Conservation (phyloP, 805 yeast genomes). For the Yamadazyma endophytica region DNA sequence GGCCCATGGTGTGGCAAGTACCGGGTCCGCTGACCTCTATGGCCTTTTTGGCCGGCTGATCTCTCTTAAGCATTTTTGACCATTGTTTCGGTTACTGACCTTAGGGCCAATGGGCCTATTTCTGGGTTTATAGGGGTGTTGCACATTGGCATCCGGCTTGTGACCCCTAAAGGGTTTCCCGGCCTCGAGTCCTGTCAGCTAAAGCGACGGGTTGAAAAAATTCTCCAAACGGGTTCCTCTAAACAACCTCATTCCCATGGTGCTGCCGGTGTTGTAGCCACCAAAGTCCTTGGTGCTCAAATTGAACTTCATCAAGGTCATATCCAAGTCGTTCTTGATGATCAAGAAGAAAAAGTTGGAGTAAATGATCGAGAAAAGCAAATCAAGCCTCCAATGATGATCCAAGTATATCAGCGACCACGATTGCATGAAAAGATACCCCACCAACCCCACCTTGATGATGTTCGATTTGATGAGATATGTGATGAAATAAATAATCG, state of each 20-base stretch:
- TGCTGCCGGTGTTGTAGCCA: conserved; percentile 37
- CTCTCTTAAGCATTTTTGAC: no score
- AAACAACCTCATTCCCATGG: conserved; percentile 67
- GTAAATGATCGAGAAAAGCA: conserved; percentile 53
- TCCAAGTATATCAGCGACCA: conserved; percentile 74
- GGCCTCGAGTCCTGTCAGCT: no score
- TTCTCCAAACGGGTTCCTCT: conserved; percentile 42
- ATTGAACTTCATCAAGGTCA: conserved; percentile 29
- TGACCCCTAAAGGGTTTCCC: no score
- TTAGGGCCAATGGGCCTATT: no score
- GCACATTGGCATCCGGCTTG: no score
- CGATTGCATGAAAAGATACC: conserved; percentile 57
- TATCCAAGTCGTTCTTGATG: conserved; percentile 13
- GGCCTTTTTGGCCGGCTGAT: no score
- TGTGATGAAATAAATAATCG: conserved; percentile 40
- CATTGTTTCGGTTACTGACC: no score
- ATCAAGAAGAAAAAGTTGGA: conserved; percentile 10
- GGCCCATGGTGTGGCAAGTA: no score
- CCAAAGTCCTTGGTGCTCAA: conserved; percentile 35
- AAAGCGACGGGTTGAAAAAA: conserved; percentile 60
- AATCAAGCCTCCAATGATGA: conserved; percentile 67
- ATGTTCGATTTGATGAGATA: conserved; percentile 34
- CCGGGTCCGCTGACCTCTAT: no score
- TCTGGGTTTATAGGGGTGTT: no score
- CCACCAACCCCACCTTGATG: conserved; percentile 32